phyloP scores from a whole-genome alignment of 176 grass and related monocot species.

The Tuctoria greenei region DNA sequence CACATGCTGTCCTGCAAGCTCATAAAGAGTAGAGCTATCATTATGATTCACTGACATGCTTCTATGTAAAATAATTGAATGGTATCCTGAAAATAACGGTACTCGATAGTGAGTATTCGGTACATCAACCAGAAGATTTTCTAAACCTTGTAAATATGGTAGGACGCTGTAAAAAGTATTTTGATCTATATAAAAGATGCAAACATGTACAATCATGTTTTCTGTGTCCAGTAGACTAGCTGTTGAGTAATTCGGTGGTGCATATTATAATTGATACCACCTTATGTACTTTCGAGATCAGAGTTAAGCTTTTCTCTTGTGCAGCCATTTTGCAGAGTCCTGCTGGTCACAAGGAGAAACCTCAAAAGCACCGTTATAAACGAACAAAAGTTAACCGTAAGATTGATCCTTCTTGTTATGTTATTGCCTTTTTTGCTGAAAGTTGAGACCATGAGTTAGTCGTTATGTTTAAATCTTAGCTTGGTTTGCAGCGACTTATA shows the following conservation, averaged over 20 bases:
- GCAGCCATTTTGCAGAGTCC: conserved; percentile 81
- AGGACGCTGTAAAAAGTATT: background rate
- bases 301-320: conserved; percentile 26
- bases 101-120: background rate
- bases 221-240: background rate
- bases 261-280: conserved; percentile 2
- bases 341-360: conserved; percentile 48
- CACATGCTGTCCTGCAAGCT: background rate
- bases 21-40: background rate
- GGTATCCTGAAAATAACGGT: background rate
- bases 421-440: conserved; percentile 7
- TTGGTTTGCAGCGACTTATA: too few relatives aligned
- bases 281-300: background rate
- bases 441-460: background rate
- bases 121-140: background rate
- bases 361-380: conserved; percentile 62
- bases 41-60: too few relatives aligned
- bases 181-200: background rate
- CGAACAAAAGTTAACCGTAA: conserved; percentile 88
- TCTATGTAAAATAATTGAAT: background rate
- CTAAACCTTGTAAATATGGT: background rate
- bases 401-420: conserved; percentile 29
- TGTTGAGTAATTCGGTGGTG: background rate
- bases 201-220: background rate
- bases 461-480: background rate